Conservation (phyloP, 2,329 filamentous ascomycete genomes). For the Alternaria angustiovoidea region DNA sequence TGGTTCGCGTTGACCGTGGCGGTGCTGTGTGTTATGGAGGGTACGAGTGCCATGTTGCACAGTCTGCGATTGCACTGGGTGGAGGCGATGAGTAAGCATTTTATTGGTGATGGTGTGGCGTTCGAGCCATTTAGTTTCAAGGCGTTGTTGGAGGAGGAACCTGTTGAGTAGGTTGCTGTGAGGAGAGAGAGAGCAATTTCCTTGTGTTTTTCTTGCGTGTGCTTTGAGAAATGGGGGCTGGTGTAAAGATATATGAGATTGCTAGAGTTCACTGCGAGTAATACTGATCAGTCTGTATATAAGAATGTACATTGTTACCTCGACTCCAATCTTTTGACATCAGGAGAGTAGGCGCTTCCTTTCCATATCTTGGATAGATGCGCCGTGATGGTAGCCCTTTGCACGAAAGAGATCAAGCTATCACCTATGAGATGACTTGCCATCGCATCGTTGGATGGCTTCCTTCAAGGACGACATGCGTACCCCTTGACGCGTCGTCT, state of each 20-base stretch:
- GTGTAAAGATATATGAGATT: background rate
- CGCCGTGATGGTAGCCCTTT: too few relatives aligned
- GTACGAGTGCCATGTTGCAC: constrained; percentile 94
- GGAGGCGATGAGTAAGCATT: constrained; percentile 97
- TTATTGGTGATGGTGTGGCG: constrained; percentile 84
- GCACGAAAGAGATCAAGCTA: too few relatives aligned
- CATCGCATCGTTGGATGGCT: too few relatives aligned
- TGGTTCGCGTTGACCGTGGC: constrained; percentile 88
- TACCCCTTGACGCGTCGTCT: too few relatives aligned
- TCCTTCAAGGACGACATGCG: too few relatives aligned
- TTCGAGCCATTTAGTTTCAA: constrained; percentile 92
- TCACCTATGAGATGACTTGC: too few relatives aligned
- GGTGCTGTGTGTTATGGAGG: constrained; percentile 93
- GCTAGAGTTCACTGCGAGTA: background rate
- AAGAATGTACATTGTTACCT: constrained; percentile 26
- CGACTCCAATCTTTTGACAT: background rate
- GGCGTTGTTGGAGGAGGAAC: constrained; percentile 81
- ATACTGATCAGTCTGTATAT: constrained; percentile 14
- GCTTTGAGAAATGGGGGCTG: background rate
- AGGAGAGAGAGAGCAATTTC: background rate
- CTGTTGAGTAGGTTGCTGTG: constrained; percentile 41
- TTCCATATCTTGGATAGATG: too few relatives aligned
- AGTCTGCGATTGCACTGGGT: constrained; percentile 93
- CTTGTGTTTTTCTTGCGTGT: constrained; percentile 1
- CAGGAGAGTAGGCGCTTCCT: too few relatives aligned